These are phyloP conservation scores for Hygrophorus pudorinus DNA, from an alignment of 768 basidiomycete genomes.

Conservation along the genomic window DNA sequence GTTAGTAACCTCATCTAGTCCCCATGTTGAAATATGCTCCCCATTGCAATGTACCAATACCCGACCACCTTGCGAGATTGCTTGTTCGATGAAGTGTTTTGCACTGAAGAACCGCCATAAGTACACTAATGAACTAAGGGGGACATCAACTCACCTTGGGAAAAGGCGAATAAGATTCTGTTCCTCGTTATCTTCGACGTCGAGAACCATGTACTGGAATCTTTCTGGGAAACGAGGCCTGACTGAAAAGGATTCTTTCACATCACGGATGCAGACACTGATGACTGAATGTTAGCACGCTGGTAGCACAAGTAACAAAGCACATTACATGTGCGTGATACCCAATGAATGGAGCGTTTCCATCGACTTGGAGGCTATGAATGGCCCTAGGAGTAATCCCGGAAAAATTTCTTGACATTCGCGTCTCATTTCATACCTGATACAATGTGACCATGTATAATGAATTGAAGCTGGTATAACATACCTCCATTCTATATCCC, in stretches of 20 bases:
- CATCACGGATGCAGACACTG: slow-evolving; percentile 84
- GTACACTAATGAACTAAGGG: neutral
- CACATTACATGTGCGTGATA: slow-evolving; percentile 72
- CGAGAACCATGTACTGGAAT: slow-evolving; percentile 70
- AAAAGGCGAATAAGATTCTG: slow-evolving; percentile 91
- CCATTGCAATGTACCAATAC: slow-evolving; percentile 90
- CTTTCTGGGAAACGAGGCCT: slow-evolving; percentile 73
- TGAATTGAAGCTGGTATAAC: slow-evolving; percentile 13
- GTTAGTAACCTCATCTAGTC: neutral
- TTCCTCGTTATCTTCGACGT: slow-evolving; percentile 89
- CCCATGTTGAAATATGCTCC: slow-evolving; percentile 18
- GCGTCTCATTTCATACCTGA: slow-evolving; percentile 90
- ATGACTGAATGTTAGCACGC: slow-evolving; percentile 11
- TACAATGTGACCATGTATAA: neutral
- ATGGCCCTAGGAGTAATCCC: slow-evolving; percentile 75
- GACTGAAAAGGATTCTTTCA: slow-evolving; percentile 85
- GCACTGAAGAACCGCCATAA: slow-evolving; percentile 35
- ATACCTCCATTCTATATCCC: slow-evolving; percentile 79
- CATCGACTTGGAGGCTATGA: slow-evolving; percentile 79
- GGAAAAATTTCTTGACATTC: slow-evolving; percentile 89
- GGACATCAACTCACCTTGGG: slow-evolving; percentile 47
- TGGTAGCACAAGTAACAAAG: slow-evolving; percentile 9
- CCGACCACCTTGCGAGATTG: slow-evolving; percentile 53
- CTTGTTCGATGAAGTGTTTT: slow-evolving; percentile 63
- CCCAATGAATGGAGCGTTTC: slow-evolving; percentile 52